Percentiles rank a stretch among this genome's conserved stretches.
These are phyloP conservation scores for Auriculariales sp. DNA, from an alignment of 768 basidiomycete species.

Conservation along the genomic window DNA sequence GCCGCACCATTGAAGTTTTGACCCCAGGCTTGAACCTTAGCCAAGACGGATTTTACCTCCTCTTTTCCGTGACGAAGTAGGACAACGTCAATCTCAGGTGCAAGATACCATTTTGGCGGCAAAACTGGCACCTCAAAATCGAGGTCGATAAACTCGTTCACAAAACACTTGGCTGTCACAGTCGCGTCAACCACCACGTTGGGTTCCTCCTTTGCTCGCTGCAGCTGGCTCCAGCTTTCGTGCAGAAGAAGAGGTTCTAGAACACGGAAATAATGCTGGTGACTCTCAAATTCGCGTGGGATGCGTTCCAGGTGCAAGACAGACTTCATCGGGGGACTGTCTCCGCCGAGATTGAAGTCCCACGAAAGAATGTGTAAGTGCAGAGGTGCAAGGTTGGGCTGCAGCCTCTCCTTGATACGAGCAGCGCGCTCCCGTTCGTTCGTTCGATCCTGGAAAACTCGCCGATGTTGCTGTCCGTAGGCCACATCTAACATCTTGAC, in stretches of 20 bases:
- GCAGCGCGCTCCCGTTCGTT: constrained; percentile 46
- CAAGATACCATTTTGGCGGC: constrained; percentile 54
- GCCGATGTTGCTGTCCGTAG: background rate
- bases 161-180: constrained; percentile 52
- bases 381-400: constrained; percentile 68
- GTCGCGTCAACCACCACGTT: constrained; percentile 36
- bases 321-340: constrained; percentile 37
- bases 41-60: constrained; percentile 44
- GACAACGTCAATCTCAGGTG: constrained; percentile 75
- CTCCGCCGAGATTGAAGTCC: constrained; percentile 59
- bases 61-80: constrained; percentile 43
- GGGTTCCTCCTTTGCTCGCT: constrained; percentile 57
- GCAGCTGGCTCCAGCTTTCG: constrained; percentile 85
- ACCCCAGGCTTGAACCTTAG: constrained; percentile 46
- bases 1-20: constrained; percentile 14
- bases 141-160: constrained; percentile 73
- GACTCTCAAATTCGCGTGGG: constrained; percentile 50
- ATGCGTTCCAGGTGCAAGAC: constrained; percentile 25
- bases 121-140: constrained; percentile 46
- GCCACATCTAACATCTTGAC: constrained; percentile 47
- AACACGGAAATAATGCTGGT: constrained; percentile 51
- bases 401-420: constrained; percentile 50
- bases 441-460: constrained; percentile 23
- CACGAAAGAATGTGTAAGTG: constrained; percentile 72
- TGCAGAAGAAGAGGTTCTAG: constrained; percentile 78